Base-by-base conservation (phyloP, 2,329 filamentous ascomycete species). In the Colletotrichum ledebouriae region DNA sequence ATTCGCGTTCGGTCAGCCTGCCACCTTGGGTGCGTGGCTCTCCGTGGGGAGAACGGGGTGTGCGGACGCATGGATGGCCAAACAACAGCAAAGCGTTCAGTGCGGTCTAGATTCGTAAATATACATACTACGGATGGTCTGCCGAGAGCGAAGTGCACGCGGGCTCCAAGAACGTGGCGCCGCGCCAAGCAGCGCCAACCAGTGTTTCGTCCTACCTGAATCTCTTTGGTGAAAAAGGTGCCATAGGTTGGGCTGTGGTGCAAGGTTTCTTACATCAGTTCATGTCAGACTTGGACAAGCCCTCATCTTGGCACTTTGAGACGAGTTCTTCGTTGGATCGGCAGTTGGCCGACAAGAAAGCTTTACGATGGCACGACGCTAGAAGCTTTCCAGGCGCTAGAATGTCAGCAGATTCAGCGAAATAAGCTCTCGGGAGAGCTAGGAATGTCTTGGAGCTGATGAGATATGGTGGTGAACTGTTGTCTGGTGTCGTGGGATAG, bases 161-260 rank as follows among this genome's bases (percentile, higher is more conserved):
- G 61, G 61, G 49, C 50, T 59, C 47, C 61, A 68, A 64, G 49
- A 56, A 55, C 53, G 56, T 33, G 61, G 55, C 34, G 55, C 50
- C n/a, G 55, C n/a, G 66, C 66, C 66, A 68, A 68, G 66, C 47
- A 25, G 42, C 34, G 39, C 55, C 49, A 56, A 56, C 47, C 55
- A 39, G 49, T 59, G 17, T 0, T 4, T 9, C 39, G 41, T 9
- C 20, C 50, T 12, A 15, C 37, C 22, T 15, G 34, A 13, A 47
- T 20, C 44, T 10, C 33, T 15, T 56, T 50, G 59, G 39, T 17
- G 22, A 22, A 50, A 44, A 50, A 39, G 34, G n/a, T n/a, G 20
- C 50, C 20, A 20, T 34, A 11, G n/a, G n/a, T 4, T 42, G 20
- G 22, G 2, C 39, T 39, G 20, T 10, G 6, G 25, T 39, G 34